A percentile compares a stretch with the other conserved stretches of the same genome.
Conservation (phyloP, 164 flowering plant species). For the Piper longum region DNA sequence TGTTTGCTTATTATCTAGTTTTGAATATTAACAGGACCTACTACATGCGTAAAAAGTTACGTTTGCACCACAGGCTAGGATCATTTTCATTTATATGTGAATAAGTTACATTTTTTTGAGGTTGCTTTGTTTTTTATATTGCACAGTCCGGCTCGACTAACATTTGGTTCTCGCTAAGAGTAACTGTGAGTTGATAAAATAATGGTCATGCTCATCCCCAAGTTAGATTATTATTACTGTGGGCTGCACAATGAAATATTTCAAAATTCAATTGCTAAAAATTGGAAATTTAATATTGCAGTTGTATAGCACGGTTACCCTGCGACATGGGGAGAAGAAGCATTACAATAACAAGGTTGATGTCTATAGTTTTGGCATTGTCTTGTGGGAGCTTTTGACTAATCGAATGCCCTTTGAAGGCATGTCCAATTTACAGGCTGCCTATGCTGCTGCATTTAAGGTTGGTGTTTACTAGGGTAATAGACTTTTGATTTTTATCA, state of each 20-base stretch:
- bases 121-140: too few species aligned
- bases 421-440: constrained; percentile 97
- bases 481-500: background rate
- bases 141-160: too few species aligned
- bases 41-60: background rate
- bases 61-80: background rate
- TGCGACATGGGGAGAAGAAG: constrained; percentile 90
- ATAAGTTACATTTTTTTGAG: too few species aligned
- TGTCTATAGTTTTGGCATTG: constrained; percentile 91
- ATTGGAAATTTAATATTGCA: constrained; percentile 18
- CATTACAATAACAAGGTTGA: constrained; percentile 95
- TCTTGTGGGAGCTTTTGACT: constrained; percentile 80
- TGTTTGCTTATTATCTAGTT: background rate
- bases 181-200: too few species aligned
- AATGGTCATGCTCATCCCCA: too few species aligned
- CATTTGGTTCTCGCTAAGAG: too few species aligned
- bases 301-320: constrained; percentile 93
- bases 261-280: too few species aligned
- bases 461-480: constrained; percentile 13
- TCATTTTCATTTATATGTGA: background rate
- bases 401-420: constrained; percentile 96
- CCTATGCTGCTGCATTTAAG: constrained; percentile 98
- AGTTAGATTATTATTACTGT: too few species aligned
- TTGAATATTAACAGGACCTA: background rate
- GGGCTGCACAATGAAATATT: too few species aligned